Evolutionary conservation across 2,329 filamentous ascomycete species (phyloP), one percentile per base, ranked within the genome.

Genomic region (Rasamsonia emersonii): DNA sequence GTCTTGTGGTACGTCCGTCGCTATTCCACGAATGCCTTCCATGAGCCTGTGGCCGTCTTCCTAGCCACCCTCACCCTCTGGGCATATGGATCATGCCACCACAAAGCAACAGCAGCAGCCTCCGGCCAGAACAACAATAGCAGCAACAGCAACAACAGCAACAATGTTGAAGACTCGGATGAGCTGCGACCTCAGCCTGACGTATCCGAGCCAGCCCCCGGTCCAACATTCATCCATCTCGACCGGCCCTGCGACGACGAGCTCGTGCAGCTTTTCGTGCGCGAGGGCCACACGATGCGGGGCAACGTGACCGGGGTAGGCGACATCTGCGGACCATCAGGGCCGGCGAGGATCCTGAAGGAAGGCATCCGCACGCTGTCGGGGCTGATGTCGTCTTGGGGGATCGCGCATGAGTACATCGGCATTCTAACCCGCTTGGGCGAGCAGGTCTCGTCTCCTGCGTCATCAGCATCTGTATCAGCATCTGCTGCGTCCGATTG

Each of bases 171-270:
- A n/a, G n/a, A n/a, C n/a, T n/a, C n/a, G n/a, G n/a, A n/a, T 36
- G 24, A 13, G 16, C 14, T n/a, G 33, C 10, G 11, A 20, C 26
- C 13, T 18, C 9, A 27, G 13, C 24, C 30, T 23, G 39, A 43
- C 9, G 29, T 38, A n/a, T 24, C 32, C 17, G 30, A 30, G 24
- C 23, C 24, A 6, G 44, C 43, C 3, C 45, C 47, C 1, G 54
- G 59, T 11, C 59, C 64, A 0, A 58, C 51, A 0, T 66, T 68
- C 6, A 69, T 75, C 21, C 62, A 68, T 11, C 53, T 77, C 0
- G 73, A 77, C 35, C 58, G 71, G 7, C 72, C 72, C 0, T 64
- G 64, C 2, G 70, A 75, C 39, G 73, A 76, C 44, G 71, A 75
- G 42, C 58, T 75, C 29, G 70, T 74, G 1, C 72, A 76, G 41